These are phyloP conservation scores for Nadsonia starkeyi-henricii DNA, from an alignment of 1,139 yeast species.

Conservation along the genomic window DNA sequence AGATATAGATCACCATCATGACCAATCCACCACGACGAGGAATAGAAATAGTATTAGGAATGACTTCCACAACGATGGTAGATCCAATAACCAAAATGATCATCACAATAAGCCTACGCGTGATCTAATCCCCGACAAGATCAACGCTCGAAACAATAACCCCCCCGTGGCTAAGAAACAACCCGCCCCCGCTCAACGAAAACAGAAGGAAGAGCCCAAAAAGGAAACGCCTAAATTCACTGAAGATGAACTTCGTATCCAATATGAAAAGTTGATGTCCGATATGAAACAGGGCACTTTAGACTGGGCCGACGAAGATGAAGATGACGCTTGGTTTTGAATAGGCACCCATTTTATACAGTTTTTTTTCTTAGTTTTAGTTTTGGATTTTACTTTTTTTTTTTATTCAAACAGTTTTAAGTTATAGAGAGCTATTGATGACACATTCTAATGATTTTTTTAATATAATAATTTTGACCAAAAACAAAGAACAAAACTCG, in stretches of 20 bases:
- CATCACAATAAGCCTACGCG: not conserved
- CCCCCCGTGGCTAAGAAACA: not conserved
- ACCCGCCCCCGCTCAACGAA: not conserved
- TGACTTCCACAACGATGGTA: not conserved
- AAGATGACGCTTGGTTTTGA: constrained; percentile 1
- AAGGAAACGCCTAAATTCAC: not conserved
- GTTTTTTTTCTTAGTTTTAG: no score
- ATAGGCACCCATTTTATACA: no score
- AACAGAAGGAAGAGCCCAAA: no score
- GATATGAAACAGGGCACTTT: constrained; percentile 4
- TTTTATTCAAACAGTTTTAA: no score
- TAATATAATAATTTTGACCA: no score
- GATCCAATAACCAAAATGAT: not conserved
- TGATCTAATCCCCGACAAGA: not conserved
- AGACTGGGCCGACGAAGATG: constrained; percentile 8
- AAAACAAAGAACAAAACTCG: no score
- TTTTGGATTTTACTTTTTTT: no score
- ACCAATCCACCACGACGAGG: not conserved
- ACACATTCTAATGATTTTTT: no score
- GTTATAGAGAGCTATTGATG: no score
- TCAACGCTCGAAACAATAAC: not conserved
- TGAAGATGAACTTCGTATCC: not conserved
- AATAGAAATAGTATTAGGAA: not conserved
- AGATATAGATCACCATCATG: constrained; percentile 1
- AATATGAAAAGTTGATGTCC: not conserved